Base-by-base conservation (phyloP, 805 yeast species). In the Pichia californica region DNA sequence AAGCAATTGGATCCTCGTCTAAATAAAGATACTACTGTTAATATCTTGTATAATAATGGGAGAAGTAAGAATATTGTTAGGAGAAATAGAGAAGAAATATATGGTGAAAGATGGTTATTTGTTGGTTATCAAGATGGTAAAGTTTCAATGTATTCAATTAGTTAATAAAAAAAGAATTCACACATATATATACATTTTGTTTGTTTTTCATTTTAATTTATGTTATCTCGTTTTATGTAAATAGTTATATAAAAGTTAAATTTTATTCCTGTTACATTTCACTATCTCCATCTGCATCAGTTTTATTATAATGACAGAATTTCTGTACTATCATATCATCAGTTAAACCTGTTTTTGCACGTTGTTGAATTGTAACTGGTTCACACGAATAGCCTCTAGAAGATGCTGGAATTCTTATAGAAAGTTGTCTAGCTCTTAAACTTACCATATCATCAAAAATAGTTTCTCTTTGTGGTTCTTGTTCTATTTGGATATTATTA, bases 61-160 rank as follows among this genome's bases (percentile, higher is more conserved):
- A 46, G 52, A 31, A 46, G 59, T 16, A 65, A 65, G 39, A 61
- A 60, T 47, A 53, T 65, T 6, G 53, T 63, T 3, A 49, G 58
- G 28, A 49, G 50, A 23, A 52, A 66, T 26, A 56, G 61, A 8
- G 63, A 62, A 39, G 36, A 41, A 34, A 48, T 41, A 10, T 45
- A 49, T 20, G 55, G 53, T 31, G 43, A 48, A 10, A 45, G 52
- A 18, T 60, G 63, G 64, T 43, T 61, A 27, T 54, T 58, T 31
- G 49, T 61, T 8, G 68, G 60, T 3, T 63, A 53, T 35, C 59
- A 61, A 40, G 66, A 63, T 43, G 68, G 69, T 7, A 54, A 59
- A 27, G 39, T 64, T 16, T 51, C 55, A 1, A 19, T 62, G 19
- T 59, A 62, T 33, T 44, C 46, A 14, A 41, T 47, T 25, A 27